These are phyloP conservation scores for Quambalaria eucalypti DNA, from an alignment of 1,284 basidiomycete species.

Conservation along the genomic window DNA sequence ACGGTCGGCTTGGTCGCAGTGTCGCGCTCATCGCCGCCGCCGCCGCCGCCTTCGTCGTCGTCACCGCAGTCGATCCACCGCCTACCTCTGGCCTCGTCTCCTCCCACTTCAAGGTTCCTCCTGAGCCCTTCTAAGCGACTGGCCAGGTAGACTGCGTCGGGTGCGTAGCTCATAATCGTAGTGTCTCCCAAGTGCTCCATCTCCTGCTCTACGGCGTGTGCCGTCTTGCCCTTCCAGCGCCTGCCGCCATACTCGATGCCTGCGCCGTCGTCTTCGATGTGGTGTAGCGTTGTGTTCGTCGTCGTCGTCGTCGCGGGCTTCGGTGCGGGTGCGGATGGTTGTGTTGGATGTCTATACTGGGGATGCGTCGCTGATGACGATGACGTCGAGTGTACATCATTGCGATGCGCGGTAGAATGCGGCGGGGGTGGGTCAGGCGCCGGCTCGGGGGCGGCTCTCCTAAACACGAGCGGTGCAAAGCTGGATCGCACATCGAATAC, in stretches of 20 bases:
- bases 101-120: conserved; percentile 32
- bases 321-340: not conserved
- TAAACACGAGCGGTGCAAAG: conserved; percentile 30
- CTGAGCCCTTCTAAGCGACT: conserved; percentile 29
- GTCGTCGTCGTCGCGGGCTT: not conserved
- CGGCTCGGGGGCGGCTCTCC: conserved; percentile 8
- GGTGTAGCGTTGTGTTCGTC: not conserved
- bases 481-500: conserved; percentile 29
- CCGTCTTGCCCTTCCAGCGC: conserved; percentile 39
- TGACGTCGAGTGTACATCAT: not conserved
- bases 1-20: not conserved
- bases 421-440: no score
- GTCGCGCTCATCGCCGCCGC: not conserved
- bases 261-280: conserved; percentile 12
- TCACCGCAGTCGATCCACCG: not conserved
- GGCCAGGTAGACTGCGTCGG: conserved; percentile 34
- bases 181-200: conserved; percentile 31
- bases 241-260: conserved; percentile 26
- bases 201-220: conserved; percentile 37
- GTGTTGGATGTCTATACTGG: no score
- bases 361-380: not conserved
- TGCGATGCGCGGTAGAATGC: no score
- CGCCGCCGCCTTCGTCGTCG: not conserved
- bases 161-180: conserved; percentile 36
- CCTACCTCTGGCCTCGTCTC: conserved; percentile 7